These are phyloP conservation scores for Mediolabrus comicus DNA, from an alignment of 108 stramenopile species.

Conservation along the genomic window DNA sequence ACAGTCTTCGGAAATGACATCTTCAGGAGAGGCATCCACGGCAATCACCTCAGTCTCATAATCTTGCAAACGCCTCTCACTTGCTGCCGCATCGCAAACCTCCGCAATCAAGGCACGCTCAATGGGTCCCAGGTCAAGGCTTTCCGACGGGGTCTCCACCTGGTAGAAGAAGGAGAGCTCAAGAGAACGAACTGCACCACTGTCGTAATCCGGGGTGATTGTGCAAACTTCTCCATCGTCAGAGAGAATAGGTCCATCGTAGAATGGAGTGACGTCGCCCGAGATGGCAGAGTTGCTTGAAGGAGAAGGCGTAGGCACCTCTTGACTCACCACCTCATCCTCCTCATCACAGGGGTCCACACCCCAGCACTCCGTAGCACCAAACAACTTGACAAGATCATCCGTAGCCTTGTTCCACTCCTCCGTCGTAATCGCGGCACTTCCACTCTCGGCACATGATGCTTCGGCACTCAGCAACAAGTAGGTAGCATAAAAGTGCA, in stretches of 20 bases:
- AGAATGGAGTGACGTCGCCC: not conserved
- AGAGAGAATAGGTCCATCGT: not conserved
- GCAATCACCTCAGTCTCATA: conserved; percentile 4
- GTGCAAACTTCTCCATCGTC: not conserved
- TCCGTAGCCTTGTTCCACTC: not conserved
- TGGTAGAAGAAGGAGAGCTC: conserved; percentile 21
- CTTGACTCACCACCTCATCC: not conserved
- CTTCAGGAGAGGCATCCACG: conserved; percentile 18
- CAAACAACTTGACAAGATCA: conserved; percentile 9
- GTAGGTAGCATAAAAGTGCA: not conserved
- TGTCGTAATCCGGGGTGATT: not conserved
- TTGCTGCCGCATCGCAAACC: conserved; percentile 1
- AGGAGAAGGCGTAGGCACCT: not conserved
- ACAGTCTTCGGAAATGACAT: conserved; percentile 10
- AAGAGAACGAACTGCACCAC: not conserved
- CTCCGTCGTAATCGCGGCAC: not conserved
- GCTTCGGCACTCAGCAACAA: not conserved
- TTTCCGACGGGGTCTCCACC: conserved; percentile 9
- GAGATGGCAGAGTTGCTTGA: not conserved
- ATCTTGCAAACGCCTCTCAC: not conserved
- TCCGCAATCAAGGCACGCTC: conserved; percentile 4
- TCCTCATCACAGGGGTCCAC: conserved; percentile 7
- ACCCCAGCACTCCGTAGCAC: conserved; percentile 22
- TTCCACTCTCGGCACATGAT: conserved; percentile 1
- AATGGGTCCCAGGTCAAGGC: conserved; percentile 3